phyloP scores from a whole-genome alignment of 495 filamentous ascomycete species.

The Penicillium mononematosum region DNA sequence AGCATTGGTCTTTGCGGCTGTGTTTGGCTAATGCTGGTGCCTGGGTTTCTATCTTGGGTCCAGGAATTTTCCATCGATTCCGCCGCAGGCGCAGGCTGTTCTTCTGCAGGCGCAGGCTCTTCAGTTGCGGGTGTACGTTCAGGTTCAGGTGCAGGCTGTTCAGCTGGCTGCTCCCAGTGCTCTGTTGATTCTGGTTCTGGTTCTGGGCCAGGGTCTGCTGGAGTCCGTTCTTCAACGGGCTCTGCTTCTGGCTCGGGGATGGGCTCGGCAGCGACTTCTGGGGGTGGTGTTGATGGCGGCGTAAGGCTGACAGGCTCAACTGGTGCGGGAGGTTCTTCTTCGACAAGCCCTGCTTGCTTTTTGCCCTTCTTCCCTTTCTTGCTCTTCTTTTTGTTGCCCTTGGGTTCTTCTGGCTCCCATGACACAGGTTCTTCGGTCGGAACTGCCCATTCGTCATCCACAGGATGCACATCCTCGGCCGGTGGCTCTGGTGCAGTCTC shows the following conservation, averaged over 20 bases:
- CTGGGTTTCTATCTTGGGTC: constrained; percentile 13
- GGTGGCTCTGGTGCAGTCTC: constrained; percentile 3
- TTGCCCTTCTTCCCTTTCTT: constrained; percentile 32
- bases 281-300: constrained; percentile 43
- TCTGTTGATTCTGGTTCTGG: background rate
- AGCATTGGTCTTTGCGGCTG: constrained; percentile 33
- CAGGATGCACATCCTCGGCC: background rate
- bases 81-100: constrained; percentile 6
- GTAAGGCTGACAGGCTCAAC: constrained; percentile 36
- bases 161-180: background rate
- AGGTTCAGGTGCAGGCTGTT: background rate
- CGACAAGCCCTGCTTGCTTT: constrained; percentile 21
- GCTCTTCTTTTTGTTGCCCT: constrained; percentile 16
- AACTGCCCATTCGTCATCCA: constrained; percentile 6
- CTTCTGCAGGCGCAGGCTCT: constrained; percentile 1
- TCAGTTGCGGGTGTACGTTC: background rate
- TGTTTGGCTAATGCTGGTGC: background rate
- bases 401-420: constrained; percentile 10
- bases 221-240: background rate
- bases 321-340: constrained; percentile 6
- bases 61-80: constrained; percentile 9
- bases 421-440: constrained; percentile 11
- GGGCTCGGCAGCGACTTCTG: background rate
- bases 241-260: background rate
- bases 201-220: background rate